Base-by-base conservation (phyloP, 2,329 filamentous ascomycete species). In the Pseudovirgaria hyperparasitica region DNA sequence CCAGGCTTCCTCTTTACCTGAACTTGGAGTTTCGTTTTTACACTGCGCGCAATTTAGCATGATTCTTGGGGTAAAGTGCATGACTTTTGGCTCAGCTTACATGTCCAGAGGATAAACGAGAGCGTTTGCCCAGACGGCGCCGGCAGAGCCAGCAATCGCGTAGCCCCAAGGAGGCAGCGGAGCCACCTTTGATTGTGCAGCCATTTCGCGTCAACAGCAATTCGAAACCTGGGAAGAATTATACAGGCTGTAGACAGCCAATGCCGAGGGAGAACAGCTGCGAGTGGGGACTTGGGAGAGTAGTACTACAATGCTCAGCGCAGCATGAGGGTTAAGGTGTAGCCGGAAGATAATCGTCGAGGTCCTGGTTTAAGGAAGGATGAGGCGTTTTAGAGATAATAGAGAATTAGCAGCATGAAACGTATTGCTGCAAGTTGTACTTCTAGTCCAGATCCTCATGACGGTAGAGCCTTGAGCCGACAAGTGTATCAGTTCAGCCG, bases 61-160 rank as follows among this genome's bases (percentile, higher is more conserved):
- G 9, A 16, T 14, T n/a, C n/a, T n/a, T n/a, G n/a, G n/a, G n/a
- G n/a, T n/a, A n/a, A n/a, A n/a, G n/a, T n/a, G n/a, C n/a, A n/a
- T n/a, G n/a, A n/a, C n/a, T n/a, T 9, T 20, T n/a, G 11, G 19
- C n/a, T 9, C 19, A 20, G 19, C 80, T 63, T 65, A 93, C 86
- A 98, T 86, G 58, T 98, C 90, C 34, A 98, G 67, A 24, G 90
- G 90, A 57, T 98, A 98, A 31, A 96, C 87, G 36, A 94, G 62
- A 23, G 86, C 81, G 63, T 98, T 98, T 32, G 90, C 90, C 33
- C 98, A 67, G 19, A 96, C 84, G 24, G 90, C 90, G 35, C 90
- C 90, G 12, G 82, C 82, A 27, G 90, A 84, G 45, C 90, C 90
- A 36, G 90, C 87, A 39, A 93, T 74, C 29, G 90, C 90, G 49